Evolutionary conservation across 495 filamentous ascomycete genomes (phyloP).

Genomic region (Lindgomyces ingoldianus): DNA sequence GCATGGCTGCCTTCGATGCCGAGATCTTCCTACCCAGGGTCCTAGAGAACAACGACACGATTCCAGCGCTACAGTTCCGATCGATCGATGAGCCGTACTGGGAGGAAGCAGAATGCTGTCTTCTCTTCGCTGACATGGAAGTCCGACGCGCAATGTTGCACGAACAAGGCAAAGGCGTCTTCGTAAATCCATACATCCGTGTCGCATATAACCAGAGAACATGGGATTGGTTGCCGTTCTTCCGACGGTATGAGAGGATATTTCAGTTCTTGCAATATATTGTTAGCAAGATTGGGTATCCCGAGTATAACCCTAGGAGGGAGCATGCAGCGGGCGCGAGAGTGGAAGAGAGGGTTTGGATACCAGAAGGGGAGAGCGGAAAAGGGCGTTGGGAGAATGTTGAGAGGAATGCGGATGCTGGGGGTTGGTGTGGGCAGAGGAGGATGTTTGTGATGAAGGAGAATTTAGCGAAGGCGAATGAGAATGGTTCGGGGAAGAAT

Average conservation of each 20-base stretch:
- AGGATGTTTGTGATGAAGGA: constrained; percentile 18
- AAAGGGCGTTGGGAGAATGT: neutral
- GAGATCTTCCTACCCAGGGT: constrained; percentile 53
- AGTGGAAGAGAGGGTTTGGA: constrained; percentile 8
- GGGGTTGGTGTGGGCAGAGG: constrained; percentile 5
- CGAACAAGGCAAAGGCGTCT: constrained; percentile 29
- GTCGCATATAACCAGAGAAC: constrained; percentile 36
- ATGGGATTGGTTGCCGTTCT: constrained; percentile 33
- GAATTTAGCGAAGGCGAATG: constrained; percentile 7
- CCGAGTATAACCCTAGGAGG: constrained; percentile 23
- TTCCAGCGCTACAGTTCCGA: constrained; percentile 52
- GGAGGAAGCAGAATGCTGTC: constrained; percentile 78
- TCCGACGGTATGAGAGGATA: constrained; percentile 34
- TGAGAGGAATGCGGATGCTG: constrained; percentile 1
- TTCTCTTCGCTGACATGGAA: constrained; percentile 39
- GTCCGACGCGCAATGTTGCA: neutral
- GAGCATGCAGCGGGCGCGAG: constrained; percentile 21
- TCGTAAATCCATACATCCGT: constrained; percentile 42
- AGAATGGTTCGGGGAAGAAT: constrained; percentile 13
- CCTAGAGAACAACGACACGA: neutral
- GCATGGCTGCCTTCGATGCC: constrained; percentile 76
- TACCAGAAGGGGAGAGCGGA: neutral
- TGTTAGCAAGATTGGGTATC: constrained; percentile 26
- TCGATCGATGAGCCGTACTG: constrained; percentile 64
- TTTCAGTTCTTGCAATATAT: constrained; percentile 26